Evolutionary conservation across 176 grass and related monocot species (phyloP), one percentile per base, ranked within the genome.

Genomic region (Metroxylon sagu): DNA sequence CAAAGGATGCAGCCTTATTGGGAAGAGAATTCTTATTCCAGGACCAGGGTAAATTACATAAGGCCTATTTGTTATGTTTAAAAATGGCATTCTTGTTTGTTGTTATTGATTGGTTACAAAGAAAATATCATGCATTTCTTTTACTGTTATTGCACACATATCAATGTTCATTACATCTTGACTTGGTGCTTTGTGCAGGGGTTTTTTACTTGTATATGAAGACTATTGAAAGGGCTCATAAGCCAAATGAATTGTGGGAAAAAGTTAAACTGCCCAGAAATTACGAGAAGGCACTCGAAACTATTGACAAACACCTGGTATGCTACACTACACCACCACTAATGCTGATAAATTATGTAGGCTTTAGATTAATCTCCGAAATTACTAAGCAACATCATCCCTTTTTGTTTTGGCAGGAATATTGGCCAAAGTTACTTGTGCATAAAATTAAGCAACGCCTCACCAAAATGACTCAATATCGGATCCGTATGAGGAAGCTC

Each of bases 401-500:
- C 4, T 14, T 31, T 56, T 69, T 25, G 7, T 70, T 59, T 70
- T 70, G 76, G 29, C 54, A 97, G 92, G 78, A 91, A 75, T 88
- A 82, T 75, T 97, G 92, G 92, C 87, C 92, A 5, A 85, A 97
- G 75, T 71, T 97, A 71, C 87, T 97, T 61, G 83, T 97, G 69
- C 92, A 85, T 73, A 97, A 97, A 81, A 82, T 91, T 54, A 97
- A 85, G 66, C 92, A 97, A 26, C 73, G 92, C 19, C 62, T 97
- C 8, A 91, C 87, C 48, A 97, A 97, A 80, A 97, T 97, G 92
- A 97, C 92, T 29, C 92, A 91, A 26, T 97, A 85, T 72, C 80
- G 87, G 8, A 97, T 91, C 82, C 70, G 92, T 56, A 97, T 91
- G 92, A 89, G 84, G 65, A 97, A 90, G 16, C 81, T 97, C 69